Evolutionary conservation across 2,329 filamentous ascomycete genomes (phyloP), one percentile per base, ranked within the genome.

Genomic region (Alternaria arbusti): DNA sequence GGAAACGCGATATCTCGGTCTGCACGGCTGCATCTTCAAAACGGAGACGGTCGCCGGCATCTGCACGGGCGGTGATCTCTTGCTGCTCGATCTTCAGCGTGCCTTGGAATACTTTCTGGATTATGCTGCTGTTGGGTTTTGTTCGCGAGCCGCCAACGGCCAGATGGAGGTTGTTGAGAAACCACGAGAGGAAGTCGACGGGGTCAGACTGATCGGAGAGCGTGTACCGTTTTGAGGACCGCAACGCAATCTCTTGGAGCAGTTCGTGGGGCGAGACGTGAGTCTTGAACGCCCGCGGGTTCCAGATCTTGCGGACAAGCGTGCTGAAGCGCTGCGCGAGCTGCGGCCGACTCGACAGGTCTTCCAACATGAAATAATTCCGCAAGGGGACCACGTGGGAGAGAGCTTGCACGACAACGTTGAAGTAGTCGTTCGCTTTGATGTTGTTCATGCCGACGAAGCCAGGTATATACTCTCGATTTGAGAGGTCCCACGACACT

Each of bases 371-470:
- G 77, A 98, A 90, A 82, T 89, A 98, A 79, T 98, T 97, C 32
- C 96, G 89, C 70, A 99, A 84, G 5, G 96, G 95, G 20, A 90
- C 85, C 25, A 98, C 93, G 80, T 99, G 96, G 3, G 95, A 90
- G 40, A 99, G 86, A 7, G 94, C 91, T 80, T 99, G 96, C 52
- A 97, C 91, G 4, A 97, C 88, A 25, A 97, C 95, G 78, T 99
- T 99, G 76, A 98, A 87, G 82, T 99, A 99, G 84, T 99, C 96
- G 82, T 99, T 99, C 62, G 96, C 93, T 81, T 99, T 99, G 86
- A 99, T 97, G 82, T 99, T 99, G 86, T 99, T 99, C 92, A 99
- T 96, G 70, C 96, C 96, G 65, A 99, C 93, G 78, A 94, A 99
- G 6, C 96, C 95, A 20, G 96, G 96, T 69, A 90, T 90, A 82